phyloP scores from a whole-genome alignment of 495 filamentous ascomycete species.

The Monascus purpureus region DNA sequence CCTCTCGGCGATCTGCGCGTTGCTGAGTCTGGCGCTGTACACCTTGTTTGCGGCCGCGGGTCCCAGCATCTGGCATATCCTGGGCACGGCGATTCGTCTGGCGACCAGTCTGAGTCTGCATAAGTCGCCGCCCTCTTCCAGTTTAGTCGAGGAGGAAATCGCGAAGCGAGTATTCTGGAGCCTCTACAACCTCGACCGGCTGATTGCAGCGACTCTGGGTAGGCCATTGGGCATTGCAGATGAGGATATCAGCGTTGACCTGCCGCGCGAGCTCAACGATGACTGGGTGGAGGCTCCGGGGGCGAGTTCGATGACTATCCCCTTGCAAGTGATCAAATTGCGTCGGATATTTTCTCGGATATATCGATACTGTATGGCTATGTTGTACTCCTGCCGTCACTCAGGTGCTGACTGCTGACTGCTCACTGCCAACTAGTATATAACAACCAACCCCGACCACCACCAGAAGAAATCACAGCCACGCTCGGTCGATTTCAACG shows the following conservation, averaged over 20 bases:
- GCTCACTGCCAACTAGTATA: slow-evolving; percentile 21
- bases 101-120: slow-evolving; percentile 37
- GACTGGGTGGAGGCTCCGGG: slow-evolving; percentile 28
- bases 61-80: slow-evolving; percentile 39
- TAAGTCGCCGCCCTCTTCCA: slow-evolving; percentile 24
- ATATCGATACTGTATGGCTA: slow-evolving; percentile 32
- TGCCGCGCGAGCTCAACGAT: slow-evolving; percentile 31
- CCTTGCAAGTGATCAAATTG: slow-evolving; percentile 32
- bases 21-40: slow-evolving; percentile 36
- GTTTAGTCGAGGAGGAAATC: slow-evolving; percentile 29
- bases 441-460: slow-evolving; percentile 24
- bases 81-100: slow-evolving; percentile 33
- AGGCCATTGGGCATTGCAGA: slow-evolving; percentile 36
- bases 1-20: slow-evolving; percentile 26
- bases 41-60: slow-evolving; percentile 36
- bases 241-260: slow-evolving; percentile 32
- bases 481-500: slow-evolving; percentile 30
- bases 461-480: slow-evolving; percentile 18
- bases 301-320: slow-evolving; percentile 32
- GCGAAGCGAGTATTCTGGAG: slow-evolving; percentile 39
- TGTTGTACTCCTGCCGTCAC: too few relatives aligned
- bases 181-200: slow-evolving; percentile 36
- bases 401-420: too few relatives aligned
- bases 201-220: slow-evolving; percentile 35
- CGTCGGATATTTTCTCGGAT: slow-evolving; percentile 35